These are phyloP conservation scores for Hyphopichia pseudoburtonii DNA, from an alignment of 1,139 yeast species.

Conservation along the genomic window DNA sequence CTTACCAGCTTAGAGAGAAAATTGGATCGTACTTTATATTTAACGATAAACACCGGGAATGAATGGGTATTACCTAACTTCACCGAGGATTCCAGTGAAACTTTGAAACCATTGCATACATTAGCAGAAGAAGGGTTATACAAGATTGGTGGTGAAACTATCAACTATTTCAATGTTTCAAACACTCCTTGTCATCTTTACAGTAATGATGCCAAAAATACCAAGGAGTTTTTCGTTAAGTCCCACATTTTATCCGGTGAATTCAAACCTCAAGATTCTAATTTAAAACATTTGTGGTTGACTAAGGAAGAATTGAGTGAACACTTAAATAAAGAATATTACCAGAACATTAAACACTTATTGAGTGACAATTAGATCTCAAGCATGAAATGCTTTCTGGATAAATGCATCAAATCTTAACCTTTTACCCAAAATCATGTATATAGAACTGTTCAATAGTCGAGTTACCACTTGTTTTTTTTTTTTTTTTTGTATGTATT, in stretches of 20 bases:
- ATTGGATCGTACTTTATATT: slow-evolving; percentile 76
- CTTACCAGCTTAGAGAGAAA: slow-evolving; percentile 71
- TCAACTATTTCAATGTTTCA: slow-evolving; percentile 89
- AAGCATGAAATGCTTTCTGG: background rate
- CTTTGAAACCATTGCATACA: slow-evolving; percentile 57
- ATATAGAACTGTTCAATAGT: no score
- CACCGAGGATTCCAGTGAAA: slow-evolving; percentile 29
- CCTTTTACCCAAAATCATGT: no score
- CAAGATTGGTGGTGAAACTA: slow-evolving; percentile 66
- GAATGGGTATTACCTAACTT: slow-evolving; percentile 84
- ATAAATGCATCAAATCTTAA: slow-evolving; percentile 11
- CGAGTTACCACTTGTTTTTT: no score
- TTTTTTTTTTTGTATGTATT: no score
- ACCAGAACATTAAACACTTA: slow-evolving; percentile 50
- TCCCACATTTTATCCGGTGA: slow-evolving; percentile 90
- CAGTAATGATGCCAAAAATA: slow-evolving; percentile 14
- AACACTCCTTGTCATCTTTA: slow-evolving; percentile 80
- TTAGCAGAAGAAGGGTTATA: slow-evolving; percentile 77
- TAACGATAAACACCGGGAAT: slow-evolving; percentile 50
- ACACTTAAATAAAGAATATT: slow-evolving; percentile 57
- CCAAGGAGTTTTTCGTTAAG: slow-evolving; percentile 70
- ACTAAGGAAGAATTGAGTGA: slow-evolving; percentile 74
- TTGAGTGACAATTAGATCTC: slow-evolving; percentile 41
- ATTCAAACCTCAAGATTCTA: slow-evolving; percentile 51
- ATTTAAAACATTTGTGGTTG: slow-evolving; percentile 68